Evolutionary conservation across 768 basidiomycete species (phyloP).

Genomic region (Asterophora parasitica): DNA sequence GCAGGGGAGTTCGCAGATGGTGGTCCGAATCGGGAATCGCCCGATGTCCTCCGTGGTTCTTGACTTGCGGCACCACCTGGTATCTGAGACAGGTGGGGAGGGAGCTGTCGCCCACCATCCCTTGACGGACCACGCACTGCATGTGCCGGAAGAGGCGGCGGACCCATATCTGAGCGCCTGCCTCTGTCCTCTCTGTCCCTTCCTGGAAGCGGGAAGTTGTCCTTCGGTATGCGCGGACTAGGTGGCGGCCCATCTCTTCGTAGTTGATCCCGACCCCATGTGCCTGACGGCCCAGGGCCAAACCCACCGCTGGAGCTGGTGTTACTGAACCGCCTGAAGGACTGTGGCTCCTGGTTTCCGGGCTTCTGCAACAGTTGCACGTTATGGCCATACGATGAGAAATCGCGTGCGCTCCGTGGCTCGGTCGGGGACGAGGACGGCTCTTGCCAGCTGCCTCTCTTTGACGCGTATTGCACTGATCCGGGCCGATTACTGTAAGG

Average conservation of each 20-base stretch:
- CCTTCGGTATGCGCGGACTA: conserved; percentile 32
- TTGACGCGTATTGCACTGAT: conserved; percentile 35
- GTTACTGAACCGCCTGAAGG: conserved; percentile 30
- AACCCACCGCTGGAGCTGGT: conserved; percentile 21
- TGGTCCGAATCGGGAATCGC: conserved; percentile 36
- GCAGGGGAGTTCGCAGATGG: conserved; percentile 20
- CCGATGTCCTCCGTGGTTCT: conserved; percentile 34
- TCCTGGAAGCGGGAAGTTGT: conserved; percentile 20
- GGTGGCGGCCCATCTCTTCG: conserved; percentile 35
- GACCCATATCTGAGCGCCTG: conserved; percentile 46
- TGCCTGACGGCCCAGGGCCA: conserved; percentile 19
- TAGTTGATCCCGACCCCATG: conserved; percentile 24
- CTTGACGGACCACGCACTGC: conserved; percentile 28
- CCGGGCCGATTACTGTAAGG: conserved; percentile 57
- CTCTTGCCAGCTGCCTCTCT: conserved; percentile 44
- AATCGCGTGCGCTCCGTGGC: conserved; percentile 40
- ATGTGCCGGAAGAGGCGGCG: conserved; percentile 42
- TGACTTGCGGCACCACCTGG: conserved; percentile 24
- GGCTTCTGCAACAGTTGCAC: conserved; percentile 63
- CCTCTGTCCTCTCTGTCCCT: conserved; percentile 35
- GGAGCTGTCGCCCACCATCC: conserved; percentile 47
- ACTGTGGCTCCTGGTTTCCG: conserved; percentile 23
- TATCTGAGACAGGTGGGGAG: conserved; percentile 48
- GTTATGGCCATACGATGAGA: conserved; percentile 30
- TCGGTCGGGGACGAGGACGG: conserved; percentile 33